Evolutionary conservation across 441 rosid genomes (phyloP), one percentile per base, ranked within the genome.

Genomic region (Adansonia madagascariensis): DNA sequence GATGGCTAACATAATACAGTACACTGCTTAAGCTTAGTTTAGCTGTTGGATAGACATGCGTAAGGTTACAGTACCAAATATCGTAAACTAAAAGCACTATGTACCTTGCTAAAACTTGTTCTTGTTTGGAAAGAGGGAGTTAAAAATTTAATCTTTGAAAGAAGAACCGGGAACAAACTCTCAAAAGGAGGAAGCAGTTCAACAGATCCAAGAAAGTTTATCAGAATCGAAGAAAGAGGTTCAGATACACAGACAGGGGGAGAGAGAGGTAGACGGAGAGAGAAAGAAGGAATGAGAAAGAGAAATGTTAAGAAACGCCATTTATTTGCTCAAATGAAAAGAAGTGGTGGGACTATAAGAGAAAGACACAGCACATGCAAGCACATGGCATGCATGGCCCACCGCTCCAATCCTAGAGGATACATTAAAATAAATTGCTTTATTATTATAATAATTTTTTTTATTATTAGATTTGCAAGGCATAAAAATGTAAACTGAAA

Each of bases 371-470:
- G 90, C 98, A 94, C 98, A 94, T 94, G 98, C 93, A 79, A 31
- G 97, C 98, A 94, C 98, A 94, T 94, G 98, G 90, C 46, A 80
- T 62, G n/a, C n/a, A 79, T 89, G 97, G 65, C 92, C 98, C 97
- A 87, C 91, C 70, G 62, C 78, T 69, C 76, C 83, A 85, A 80
- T 84, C 87, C 85, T 82, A 80, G 79, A 64, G 59, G 75, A 74
- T 77, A 65, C 65, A 4, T 9, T 64, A 44, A 53, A 69, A 56
- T 11, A 11, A n/a, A n/a, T 8, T 65, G 6, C 15, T 17, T 4
- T 22, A 18, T 69, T 35, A 2, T 35, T 35, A 2, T 35, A 35
- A 35, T 35, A 35, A 35, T 35, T 35, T 56, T 24, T 41, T 17
- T 20, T 18, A 56, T 18, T 67, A 52, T 49, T 50, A 20, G 44